These are phyloP conservation scores for Pleurotus pulmonarius DNA, from an alignment of 768 basidiomycete genomes.

Conservation along the genomic window DNA sequence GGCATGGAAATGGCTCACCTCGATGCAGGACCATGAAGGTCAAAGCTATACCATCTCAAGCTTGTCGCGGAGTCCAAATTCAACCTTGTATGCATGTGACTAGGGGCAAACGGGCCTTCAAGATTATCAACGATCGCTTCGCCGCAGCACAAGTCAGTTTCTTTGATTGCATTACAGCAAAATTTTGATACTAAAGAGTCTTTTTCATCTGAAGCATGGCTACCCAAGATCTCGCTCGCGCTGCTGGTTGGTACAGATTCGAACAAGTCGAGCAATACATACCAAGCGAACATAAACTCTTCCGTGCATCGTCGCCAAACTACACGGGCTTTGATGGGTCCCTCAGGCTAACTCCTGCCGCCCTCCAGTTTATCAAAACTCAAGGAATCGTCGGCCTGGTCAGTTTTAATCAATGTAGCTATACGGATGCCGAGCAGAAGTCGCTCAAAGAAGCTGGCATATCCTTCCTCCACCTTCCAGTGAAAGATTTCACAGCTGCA, in stretches of 20 bases:
- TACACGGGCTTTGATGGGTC: slow-evolving; percentile 12
- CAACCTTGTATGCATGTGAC: too few species aligned
- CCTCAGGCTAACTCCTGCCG: slow-evolving; percentile 13
- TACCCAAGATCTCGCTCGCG: neutral
- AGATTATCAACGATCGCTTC: too few species aligned
- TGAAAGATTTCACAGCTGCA: slow-evolving; percentile 17
- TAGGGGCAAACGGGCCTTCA: too few species aligned
- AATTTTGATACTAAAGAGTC: too few species aligned
- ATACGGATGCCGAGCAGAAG: slow-evolving; percentile 9
- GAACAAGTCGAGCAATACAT: slow-evolving; percentile 11
- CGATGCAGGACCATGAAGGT: too few species aligned
- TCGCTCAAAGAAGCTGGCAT: slow-evolving; percentile 10
- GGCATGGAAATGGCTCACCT: too few species aligned
- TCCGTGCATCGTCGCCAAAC: slow-evolving; percentile 19
- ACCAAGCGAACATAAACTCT: slow-evolving; percentile 12
- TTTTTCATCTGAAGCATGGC: neutral
- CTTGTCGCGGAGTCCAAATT: too few species aligned
- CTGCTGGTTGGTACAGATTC: slow-evolving; percentile 15
- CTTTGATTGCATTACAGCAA: too few species aligned
- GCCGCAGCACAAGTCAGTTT: too few species aligned
- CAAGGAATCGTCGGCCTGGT: slow-evolving; percentile 15
- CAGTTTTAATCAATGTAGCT: slow-evolving; percentile 15
- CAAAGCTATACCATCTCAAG: too few species aligned
- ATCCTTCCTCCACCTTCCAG: slow-evolving; percentile 15
- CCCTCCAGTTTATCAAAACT: slow-evolving; percentile 13